Evolutionary conservation across 2,329 filamentous ascomycete genomes (phyloP).

Genomic region (Nakataea oryzae): DNA sequence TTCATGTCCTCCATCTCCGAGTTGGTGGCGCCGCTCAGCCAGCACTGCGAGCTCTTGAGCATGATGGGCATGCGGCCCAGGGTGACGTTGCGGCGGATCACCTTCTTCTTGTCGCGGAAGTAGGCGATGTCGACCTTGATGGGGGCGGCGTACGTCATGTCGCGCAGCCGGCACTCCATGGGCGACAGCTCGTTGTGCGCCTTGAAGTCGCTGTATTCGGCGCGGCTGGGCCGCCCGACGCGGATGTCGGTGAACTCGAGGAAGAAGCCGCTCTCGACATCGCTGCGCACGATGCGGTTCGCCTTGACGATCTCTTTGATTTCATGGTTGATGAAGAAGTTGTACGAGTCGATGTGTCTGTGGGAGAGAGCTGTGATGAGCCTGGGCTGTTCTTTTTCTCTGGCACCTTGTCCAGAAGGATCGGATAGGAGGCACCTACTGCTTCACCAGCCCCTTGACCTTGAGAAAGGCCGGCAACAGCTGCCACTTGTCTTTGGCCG

Average conservation of each 20-base stretch:
- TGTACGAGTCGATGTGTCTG: conserved; percentile 91
- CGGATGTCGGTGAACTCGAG: conserved; percentile 90
- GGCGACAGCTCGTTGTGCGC: conserved; percentile 71
- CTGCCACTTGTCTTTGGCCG: conserved; percentile 86
- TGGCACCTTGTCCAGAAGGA: not conserved
- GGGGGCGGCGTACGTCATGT: conserved; percentile 96
- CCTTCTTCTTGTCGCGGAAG: conserved; percentile 66
- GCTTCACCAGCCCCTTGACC: conserved; percentile 91
- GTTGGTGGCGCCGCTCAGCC: conserved; percentile 73
- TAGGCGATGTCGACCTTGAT: conserved; percentile 91
- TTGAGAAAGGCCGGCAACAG: conserved; percentile 94
- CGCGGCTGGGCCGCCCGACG: conserved; percentile 69
- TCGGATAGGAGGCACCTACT: conserved; percentile 37
- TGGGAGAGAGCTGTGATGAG: not conserved
- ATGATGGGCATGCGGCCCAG: conserved; percentile 94
- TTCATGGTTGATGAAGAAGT: conserved; percentile 94
- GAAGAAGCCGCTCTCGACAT: conserved; percentile 87
- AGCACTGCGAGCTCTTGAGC: conserved; percentile 91
- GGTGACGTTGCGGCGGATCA: conserved; percentile 64
- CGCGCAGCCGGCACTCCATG: conserved; percentile 90
- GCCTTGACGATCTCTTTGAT: conserved; percentile 94
- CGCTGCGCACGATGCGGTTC: conserved; percentile 79
- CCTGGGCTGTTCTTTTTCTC: conserved; percentile 6
- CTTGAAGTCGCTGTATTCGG: conserved; percentile 62
- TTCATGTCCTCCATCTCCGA: conserved; percentile 84